Percentiles rank a stretch among this genome's conserved stretches.
Evolutionary conservation across 352 stramenopile species (phyloP).

Genomic region (Globisporangium lucens): DNA sequence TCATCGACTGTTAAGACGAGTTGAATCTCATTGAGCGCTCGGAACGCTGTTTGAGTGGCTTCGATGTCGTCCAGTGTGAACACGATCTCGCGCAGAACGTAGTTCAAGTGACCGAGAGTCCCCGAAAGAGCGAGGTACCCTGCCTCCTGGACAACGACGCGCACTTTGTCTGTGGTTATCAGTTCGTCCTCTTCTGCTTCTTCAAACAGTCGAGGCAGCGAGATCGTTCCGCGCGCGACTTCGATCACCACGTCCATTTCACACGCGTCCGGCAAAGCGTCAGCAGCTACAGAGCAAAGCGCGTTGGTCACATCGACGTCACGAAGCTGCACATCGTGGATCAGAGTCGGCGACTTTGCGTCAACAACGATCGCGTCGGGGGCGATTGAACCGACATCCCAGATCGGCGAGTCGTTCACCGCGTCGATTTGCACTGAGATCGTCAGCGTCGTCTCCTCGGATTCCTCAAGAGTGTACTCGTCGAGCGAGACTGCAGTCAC

Average conservation of each 20-base stretch:
- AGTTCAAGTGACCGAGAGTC: conserved; percentile 35
- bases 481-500: conserved; percentile 42
- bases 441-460: conserved; percentile 19
- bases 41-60: background rate
- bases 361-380: conserved; percentile 21
- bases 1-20: conserved; percentile 62
- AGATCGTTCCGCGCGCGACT: conserved; percentile 32
- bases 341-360: conserved; percentile 16
- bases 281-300: background rate
- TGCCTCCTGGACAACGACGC: conserved; percentile 6
- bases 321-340: conserved; percentile 37
- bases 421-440: conserved; percentile 40
- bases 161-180: background rate
- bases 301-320: conserved; percentile 39
- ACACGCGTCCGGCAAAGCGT: conserved; percentile 21
- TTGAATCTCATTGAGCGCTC: conserved; percentile 26
- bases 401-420: conserved; percentile 60
- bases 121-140: conserved; percentile 37
- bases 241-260: conserved; percentile 61
- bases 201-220: conserved; percentile 26
- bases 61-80: conserved; percentile 41
- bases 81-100: conserved; percentile 36
- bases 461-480: conserved; percentile 38
- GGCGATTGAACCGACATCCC: conserved; percentile 16
- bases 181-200: conserved; percentile 3